phyloP scores from a whole-genome alignment of 345 rosid species.

The Lumnitzera racemosa region DNA sequence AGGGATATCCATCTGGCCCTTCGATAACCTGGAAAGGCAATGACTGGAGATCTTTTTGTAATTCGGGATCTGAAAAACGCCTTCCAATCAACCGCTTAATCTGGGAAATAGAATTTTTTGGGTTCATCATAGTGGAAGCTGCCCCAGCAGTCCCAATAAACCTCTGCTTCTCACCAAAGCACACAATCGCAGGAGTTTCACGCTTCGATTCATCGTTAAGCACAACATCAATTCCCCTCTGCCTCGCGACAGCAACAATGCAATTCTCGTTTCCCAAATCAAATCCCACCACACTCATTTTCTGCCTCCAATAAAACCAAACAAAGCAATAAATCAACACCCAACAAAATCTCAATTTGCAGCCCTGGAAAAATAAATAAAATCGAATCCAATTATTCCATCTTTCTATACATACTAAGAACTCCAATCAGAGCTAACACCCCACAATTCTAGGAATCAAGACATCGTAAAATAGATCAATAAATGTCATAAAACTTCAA shows the following conservation, averaged over 20 bases:
- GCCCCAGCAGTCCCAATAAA: constrained; percentile 77
- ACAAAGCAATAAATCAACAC: neutral
- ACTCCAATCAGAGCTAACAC: no score
- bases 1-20: constrained; percentile 87
- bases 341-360: no score
- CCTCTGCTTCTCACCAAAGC: constrained; percentile 81
- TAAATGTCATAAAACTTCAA: no score
- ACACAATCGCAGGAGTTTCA: constrained; percentile 78
- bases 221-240: constrained; percentile 97
- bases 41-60: constrained; percentile 76
- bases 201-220: constrained; percentile 98
- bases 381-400: no score
- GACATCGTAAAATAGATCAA: no score
- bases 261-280: constrained; percentile 96
- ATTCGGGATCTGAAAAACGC: constrained; percentile 76
- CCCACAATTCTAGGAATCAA: no score
- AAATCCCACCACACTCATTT: constrained; percentile 98
- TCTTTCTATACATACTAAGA: no score
- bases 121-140: constrained; percentile 68
- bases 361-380: no score
- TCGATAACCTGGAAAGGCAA: constrained; percentile 64
- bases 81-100: constrained; percentile 56
- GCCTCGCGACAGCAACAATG: constrained; percentile 96
- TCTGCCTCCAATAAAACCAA: constrained; percentile 31
- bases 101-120: constrained; percentile 65